Evolutionary conservation across 2,329 filamentous ascomycete genomes (phyloP).

Genomic region (Phaeosphaeriaceae sp.): DNA sequence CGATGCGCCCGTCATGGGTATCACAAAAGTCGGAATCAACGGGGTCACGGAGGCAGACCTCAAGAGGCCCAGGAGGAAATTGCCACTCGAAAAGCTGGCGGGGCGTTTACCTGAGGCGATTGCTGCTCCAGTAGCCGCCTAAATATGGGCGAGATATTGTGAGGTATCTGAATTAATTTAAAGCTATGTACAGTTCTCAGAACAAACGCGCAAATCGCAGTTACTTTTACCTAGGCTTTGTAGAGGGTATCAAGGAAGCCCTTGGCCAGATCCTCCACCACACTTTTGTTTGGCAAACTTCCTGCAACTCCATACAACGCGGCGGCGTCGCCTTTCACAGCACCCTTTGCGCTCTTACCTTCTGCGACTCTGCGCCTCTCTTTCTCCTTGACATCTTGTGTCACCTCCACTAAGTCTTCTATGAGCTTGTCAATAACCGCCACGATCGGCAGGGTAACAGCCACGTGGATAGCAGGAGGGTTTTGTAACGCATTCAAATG

Average conservation of each 20-base stretch:
- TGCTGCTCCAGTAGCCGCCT: constrained; percentile 6
- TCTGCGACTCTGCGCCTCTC: constrained; percentile 74
- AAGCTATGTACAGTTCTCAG: not conserved
- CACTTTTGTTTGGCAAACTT: constrained; percentile 91
- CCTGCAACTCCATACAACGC: constrained; percentile 95
- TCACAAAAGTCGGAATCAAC: constrained; percentile 79
- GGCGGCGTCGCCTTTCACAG: constrained; percentile 75
- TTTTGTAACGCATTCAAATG: constrained; percentile 93
- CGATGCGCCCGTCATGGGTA: constrained; percentile 86
- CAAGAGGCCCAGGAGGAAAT: constrained; percentile 76
- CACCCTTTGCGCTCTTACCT: constrained; percentile 67
- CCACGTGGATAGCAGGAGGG: constrained; percentile 90
- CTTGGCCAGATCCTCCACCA: constrained; percentile 86
- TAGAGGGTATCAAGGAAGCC: constrained; percentile 94
- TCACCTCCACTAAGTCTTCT: constrained; percentile 67
- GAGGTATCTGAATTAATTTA: not conserved
- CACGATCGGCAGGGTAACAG: constrained; percentile 86
- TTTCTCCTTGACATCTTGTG: constrained; percentile 78
- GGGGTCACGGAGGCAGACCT: constrained; percentile 83
- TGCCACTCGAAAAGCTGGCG: constrained; percentile 65
- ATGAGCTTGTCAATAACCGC: constrained; percentile 82
- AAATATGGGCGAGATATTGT: not conserved
- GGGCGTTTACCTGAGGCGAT: constrained; percentile 66
- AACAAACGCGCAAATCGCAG: not conserved
- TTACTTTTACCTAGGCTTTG: constrained; percentile 65